A percentile compares a stretch with the other conserved stretches of the same genome.
Conservation (phyloP, 1,284 basidiomycete species). For the Leccinum pachyderme region DNA sequence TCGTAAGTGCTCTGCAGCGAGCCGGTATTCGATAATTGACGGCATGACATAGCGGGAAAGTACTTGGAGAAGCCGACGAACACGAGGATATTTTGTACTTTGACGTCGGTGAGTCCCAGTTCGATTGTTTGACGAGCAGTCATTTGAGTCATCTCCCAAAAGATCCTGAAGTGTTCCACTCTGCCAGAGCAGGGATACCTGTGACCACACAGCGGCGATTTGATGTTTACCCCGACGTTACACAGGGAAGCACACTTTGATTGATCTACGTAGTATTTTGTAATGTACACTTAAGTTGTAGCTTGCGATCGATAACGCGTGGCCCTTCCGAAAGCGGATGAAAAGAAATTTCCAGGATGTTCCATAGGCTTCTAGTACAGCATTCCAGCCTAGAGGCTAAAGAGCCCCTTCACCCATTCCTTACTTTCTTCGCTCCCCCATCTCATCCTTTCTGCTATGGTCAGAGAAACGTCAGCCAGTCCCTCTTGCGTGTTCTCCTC, state of each 20-base stretch:
- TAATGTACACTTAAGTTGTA: background rate
- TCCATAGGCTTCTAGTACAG: constrained; percentile 37
- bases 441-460: constrained; percentile 44
- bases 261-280: background rate
- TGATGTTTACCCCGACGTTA: constrained; percentile 85
- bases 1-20: constrained; percentile 50
- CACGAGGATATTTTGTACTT: constrained; percentile 80
- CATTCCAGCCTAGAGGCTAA: constrained; percentile 20
- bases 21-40: constrained; percentile 6
- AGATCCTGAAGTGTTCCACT: constrained; percentile 73
- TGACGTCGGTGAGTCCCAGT: constrained; percentile 74
- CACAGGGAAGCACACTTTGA: background rate
- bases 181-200: constrained; percentile 79
- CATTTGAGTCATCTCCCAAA: constrained; percentile 12
- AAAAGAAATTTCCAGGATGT: constrained; percentile 38
- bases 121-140: background rate
- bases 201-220: constrained; percentile 88
- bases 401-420: constrained; percentile 12
- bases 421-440: constrained; percentile 20
- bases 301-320: constrained; percentile 2
- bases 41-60: constrained; percentile 59
- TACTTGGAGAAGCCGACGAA: constrained; percentile 78
- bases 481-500: constrained; percentile 1
- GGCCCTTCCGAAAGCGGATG: constrained; percentile 27
- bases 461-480: constrained; percentile 61